Base-by-base conservation (phyloP, 73 alveolate genomes). In the Paramecium sonneborni region DNA sequence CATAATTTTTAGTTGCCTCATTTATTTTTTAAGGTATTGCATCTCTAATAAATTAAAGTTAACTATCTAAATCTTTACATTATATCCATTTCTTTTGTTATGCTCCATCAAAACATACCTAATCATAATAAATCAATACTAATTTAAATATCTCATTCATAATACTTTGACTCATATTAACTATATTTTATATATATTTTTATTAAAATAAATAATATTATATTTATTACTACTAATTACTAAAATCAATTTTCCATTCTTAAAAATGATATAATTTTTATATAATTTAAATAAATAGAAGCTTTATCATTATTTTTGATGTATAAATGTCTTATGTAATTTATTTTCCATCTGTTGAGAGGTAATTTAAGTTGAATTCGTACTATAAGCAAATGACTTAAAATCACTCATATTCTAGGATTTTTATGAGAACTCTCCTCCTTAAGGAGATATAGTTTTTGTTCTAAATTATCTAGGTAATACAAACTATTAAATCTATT, bases 381-480 rank as follows among this genome's bases (percentile, higher is more conserved):
- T 62, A 26, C 84, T 62, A 3, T 30, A 62, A 30, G 84, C 84
- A 62, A 62, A 62, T 2, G 84, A 62, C 10, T 62, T 62, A 12
- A 62, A 62, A 62, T 72, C 86, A 34, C 57, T 35, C 38, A 72
- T 41, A 35, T 72, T 38, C 44, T 72, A 38, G 0, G 57, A 20
- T 72, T 72, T 72, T 37, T 3, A n/a, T 72, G 55, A 72, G 4
- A 72, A 72, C 18, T 62, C 84, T 23, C 48, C 84, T 14, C 84
- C 84, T 62, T 26, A 62, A 14, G 84, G 84, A 30, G 84, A 62
- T 62, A 26, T 62, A 1, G 84, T 46, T 12, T 12, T 62, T 62
- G 84, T 62, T 62, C 84, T 62, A 28, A 62, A 62, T 62, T 62
- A 12, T 62, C 84, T 79, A 21, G 90, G 90, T 79, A 79, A 79